phyloP scores from a whole-genome alignment of 768 basidiomycete genomes.

The Cytidiella melzeri region DNA sequence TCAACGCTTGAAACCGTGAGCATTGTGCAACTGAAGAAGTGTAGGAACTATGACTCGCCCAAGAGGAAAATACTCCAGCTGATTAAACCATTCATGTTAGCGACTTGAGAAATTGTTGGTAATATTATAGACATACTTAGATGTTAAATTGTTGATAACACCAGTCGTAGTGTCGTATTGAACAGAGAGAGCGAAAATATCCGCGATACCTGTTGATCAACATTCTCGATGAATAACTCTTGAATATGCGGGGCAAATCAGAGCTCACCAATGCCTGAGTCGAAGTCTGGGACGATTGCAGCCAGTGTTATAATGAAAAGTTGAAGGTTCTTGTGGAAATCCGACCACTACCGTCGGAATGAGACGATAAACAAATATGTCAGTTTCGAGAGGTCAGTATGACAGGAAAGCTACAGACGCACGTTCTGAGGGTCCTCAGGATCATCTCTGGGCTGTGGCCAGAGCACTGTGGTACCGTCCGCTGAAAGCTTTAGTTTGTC shows the following conservation, averaged over 20 bases:
- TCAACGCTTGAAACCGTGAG: slow-evolving; percentile 2
- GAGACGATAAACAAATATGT: too few relatives aligned
- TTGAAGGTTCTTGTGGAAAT: slow-evolving; percentile 46
- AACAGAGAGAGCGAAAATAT: slow-evolving; percentile 52
- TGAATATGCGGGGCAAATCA: too few relatives aligned
- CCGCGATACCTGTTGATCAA: slow-evolving; percentile 49
- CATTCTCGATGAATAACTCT: not conserved
- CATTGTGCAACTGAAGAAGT: not conserved
- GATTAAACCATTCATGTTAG: not conserved
- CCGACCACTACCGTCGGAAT: slow-evolving; percentile 50
- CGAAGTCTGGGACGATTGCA: slow-evolving; percentile 62
- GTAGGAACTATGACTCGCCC: slow-evolving; percentile 28
- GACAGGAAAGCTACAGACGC: too few relatives aligned
- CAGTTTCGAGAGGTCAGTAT: too few relatives aligned
- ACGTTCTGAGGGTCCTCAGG: slow-evolving; percentile 63
- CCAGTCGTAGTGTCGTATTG: slow-evolving; percentile 49
- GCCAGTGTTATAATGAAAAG: slow-evolving; percentile 58
- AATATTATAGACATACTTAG: slow-evolving; percentile 29
- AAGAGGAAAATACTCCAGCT: slow-evolving; percentile 66
- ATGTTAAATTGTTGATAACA: slow-evolving; percentile 57
- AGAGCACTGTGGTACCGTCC: slow-evolving; percentile 56
- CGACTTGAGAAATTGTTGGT: not conserved
- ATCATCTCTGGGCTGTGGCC: slow-evolving; percentile 64
- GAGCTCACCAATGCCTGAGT: slow-evolving; percentile 55
- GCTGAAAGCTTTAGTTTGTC: slow-evolving; percentile 47